phyloP scores from a whole-genome alignment of 257 asterid species.

The Hygrophila difformis region DNA sequence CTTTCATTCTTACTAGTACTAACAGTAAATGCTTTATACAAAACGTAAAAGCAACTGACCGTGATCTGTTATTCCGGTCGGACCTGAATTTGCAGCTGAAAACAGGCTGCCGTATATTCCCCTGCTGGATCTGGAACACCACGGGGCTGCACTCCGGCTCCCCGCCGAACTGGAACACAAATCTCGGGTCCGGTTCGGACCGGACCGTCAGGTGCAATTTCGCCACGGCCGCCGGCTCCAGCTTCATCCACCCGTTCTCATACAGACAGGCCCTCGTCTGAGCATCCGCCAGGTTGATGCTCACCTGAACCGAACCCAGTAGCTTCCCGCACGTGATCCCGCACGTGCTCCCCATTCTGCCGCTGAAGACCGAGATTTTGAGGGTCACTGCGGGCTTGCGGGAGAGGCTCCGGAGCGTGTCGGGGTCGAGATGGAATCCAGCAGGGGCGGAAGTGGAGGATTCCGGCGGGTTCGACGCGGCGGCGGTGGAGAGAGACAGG shows the following conservation, averaged over 20 bases:
- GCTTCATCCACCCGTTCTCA: conserved; percentile 73
- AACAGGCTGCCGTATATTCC: conserved; percentile 79
- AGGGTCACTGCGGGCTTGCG: conserved; percentile 30
- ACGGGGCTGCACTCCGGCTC: conserved; percentile 95
- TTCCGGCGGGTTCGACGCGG: conserved; percentile 27
- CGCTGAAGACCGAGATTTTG: conserved; percentile 52
- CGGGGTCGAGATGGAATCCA: conserved; percentile 72
- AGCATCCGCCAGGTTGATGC: conserved; percentile 30
- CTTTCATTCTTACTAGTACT: too few relatives aligned
- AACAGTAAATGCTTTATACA: too few relatives aligned
- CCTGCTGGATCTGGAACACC: conserved; percentile 76
- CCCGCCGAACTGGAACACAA: conserved; percentile 81
- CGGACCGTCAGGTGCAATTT: conserved; percentile 52
- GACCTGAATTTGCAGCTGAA: conserved; percentile 87
- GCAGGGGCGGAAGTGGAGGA: conserved; percentile 30
- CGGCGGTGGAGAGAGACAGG: conserved; percentile 35
- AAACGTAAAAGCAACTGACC: too few relatives aligned
- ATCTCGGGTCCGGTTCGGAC: conserved; percentile 82
- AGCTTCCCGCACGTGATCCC: conserved; percentile 56
- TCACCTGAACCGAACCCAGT: conserved; percentile 39
- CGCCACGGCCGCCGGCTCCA: conserved; percentile 32
- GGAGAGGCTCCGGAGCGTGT: conserved; percentile 48
- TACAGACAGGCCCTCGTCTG: conserved; percentile 37
- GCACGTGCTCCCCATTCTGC: conserved; percentile 68
- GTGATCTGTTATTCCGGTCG: conserved; percentile 61